Conservation (phyloP, 2,329 filamentous ascomycete species). For the Sporothrix mexicana region DNA sequence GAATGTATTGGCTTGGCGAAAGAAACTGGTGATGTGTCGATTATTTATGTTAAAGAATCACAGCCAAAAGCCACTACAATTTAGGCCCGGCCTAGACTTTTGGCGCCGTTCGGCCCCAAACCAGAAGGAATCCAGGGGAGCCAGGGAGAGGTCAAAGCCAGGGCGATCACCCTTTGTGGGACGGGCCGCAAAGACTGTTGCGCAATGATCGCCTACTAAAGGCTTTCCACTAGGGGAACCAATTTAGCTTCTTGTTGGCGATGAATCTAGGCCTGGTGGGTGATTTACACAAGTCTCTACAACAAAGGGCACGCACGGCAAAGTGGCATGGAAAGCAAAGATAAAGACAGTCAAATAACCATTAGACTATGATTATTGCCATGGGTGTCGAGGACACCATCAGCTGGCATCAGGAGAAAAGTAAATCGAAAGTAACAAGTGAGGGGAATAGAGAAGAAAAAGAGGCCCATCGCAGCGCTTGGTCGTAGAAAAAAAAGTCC, state of each 20-base stretch:
- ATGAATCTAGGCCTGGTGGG: not conserved
- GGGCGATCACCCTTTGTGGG: conserved; percentile 19
- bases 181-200: not conserved
- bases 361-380: conserved; percentile 23
- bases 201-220: conserved; percentile 21
- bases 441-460: not conserved
- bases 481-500: conserved; percentile 8
- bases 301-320: not conserved
- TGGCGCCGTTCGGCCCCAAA: not conserved
- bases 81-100: not conserved
- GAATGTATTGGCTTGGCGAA: not conserved
- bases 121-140: not conserved
- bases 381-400: not conserved
- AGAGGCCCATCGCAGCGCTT: not conserved
- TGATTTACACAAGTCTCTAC: not conserved
- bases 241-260: conserved; percentile 10
- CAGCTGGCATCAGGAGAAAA: not conserved
- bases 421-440: not conserved
- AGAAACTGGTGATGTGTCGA: not conserved
- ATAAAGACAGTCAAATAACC: not conserved
- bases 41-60: too few relatives aligned
- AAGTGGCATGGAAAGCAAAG: not conserved
- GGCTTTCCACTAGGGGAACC: not conserved
- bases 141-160: not conserved
- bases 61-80: too few relatives aligned